Evolutionary conservation across 352 stramenopile genomes (phyloP).

Genomic region (Chrysophaeum taylorii): DNA sequence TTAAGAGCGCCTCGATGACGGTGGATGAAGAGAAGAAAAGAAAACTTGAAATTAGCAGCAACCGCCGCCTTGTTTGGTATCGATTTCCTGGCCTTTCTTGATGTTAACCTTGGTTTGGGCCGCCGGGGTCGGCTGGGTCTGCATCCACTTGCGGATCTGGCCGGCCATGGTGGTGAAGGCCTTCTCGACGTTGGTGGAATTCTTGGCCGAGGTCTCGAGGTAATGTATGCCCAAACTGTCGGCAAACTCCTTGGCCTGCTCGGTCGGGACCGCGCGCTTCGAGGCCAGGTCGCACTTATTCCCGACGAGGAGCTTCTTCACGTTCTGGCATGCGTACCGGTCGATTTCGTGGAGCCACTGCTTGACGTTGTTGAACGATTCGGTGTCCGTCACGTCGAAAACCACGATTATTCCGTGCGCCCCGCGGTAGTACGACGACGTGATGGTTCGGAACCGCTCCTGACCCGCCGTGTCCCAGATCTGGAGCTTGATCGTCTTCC

Average conservation of each 20-base stretch:
- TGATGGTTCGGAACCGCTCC: conserved; percentile 99
- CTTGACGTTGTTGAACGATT: conserved; percentile 99
- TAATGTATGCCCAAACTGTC: conserved; percentile 94
- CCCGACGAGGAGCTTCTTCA: conserved; percentile 96
- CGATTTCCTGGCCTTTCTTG: background rate
- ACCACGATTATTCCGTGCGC: conserved; percentile 98
- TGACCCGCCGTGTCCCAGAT: conserved; percentile 99
- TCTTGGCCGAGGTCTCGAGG: conserved; percentile 97
- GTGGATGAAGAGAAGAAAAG: no score
- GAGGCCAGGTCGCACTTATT: conserved; percentile 98
- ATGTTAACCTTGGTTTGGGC: conserved; percentile 30
- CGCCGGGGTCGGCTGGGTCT: conserved; percentile 52
- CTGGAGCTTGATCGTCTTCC: conserved; percentile 99
- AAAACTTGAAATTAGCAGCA: conserved; percentile 24
- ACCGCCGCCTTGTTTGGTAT: conserved; percentile 3
- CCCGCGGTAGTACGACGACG: conserved; percentile 95
- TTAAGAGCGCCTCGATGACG: no score
- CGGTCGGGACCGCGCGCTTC: conserved; percentile 87
- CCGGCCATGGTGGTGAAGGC: conserved; percentile 98
- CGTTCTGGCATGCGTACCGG: conserved; percentile 90
- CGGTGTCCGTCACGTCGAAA: conserved; percentile 96
- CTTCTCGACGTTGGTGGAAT: conserved; percentile 93
- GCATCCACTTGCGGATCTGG: conserved; percentile 85
- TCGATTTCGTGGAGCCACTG: conserved; percentile 98
- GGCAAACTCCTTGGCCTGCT: conserved; percentile 88